Percentiles rank a stretch among this genome's conserved stretches.
These are phyloP conservation scores for Pichia sp. DNA, from an alignment of 1,139 yeast species.

Conservation along the genomic window DNA sequence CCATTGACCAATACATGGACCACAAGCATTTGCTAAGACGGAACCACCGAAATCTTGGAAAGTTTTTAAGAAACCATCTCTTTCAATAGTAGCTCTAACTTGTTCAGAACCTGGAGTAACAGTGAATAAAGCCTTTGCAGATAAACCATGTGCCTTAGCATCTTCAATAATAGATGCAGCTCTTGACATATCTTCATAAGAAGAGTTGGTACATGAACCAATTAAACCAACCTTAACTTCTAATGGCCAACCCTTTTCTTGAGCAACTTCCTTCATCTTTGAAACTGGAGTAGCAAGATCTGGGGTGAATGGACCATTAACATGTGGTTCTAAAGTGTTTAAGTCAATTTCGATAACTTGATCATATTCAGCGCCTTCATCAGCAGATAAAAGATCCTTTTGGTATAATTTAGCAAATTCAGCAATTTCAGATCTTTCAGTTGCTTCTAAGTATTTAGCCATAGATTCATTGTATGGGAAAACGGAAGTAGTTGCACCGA, in stretches of 20 bases:
- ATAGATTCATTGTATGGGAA: constrained; percentile 95
- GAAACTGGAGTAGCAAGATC: constrained; percentile 98
- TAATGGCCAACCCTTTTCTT: constrained; percentile 86
- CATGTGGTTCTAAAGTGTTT: constrained; percentile 92
- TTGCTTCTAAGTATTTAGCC: constrained; percentile 84
- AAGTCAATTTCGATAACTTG: constrained; percentile 93
- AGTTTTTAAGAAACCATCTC: constrained; percentile 91
- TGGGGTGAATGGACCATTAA: constrained; percentile 99
- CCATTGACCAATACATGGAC: constrained; percentile 99
- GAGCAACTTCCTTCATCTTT: constrained; percentile 83
- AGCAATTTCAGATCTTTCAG: constrained; percentile 79
- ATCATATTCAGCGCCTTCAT: constrained; percentile 93
- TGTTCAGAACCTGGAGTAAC: constrained; percentile 99
- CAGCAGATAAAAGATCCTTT: constrained; percentile 79
- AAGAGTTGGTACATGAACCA: constrained; percentile 99
- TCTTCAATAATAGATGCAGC: constrained; percentile 90
- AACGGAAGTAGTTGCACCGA: constrained; percentile 97
- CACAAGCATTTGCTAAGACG: constrained; percentile 97
- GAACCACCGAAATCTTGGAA: constrained; percentile 92
- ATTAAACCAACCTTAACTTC: constrained; percentile 94
- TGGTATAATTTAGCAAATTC: constrained; percentile 73
- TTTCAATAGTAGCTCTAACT: constrained; percentile 95
- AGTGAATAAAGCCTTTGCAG: constrained; percentile 83
- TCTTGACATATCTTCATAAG: constrained; percentile 98
- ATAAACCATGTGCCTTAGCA: constrained; percentile 86